Evolutionary conservation across 129 eudicot genomes (phyloP), one percentile per base, ranked within the genome.

Genomic region (Cynara cardunculus): DNA sequence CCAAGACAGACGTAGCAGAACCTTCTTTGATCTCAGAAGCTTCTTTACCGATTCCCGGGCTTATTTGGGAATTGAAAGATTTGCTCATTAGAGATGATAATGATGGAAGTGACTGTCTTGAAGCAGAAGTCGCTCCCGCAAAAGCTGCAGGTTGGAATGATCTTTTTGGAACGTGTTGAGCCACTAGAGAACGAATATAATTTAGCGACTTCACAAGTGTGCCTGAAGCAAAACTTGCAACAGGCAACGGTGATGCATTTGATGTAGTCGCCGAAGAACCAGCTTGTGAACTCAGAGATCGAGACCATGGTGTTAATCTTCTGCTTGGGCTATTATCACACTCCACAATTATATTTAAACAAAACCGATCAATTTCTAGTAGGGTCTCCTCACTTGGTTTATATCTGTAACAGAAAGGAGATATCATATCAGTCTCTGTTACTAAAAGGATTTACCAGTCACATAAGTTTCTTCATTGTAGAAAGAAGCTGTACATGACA

Each of bases 341-440:
- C 84, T 95, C 97, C 34, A 75, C 81, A 39, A 95, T 92, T 78
- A 95, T 89, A 88, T 88, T 88, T 64, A 80, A 84, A 82, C 99
- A 95, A 77, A 95, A 95, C 61, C 93, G 94, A 78, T 95, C 97
- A 62, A 95, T 89, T 80, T 87, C 97, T 73, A 74, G 84, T 84
- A 95, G 87, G 73, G 95, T 95, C 82, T 95, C 97, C 85, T 95
- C 99, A 72, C 91, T 87, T 56, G 99, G 97, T 82, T 90, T 95
- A 81, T 95, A 95, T 89, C 99, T 95, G 89, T 82, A 89, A 86
- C 28, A 82, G 41, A 77, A 21, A 73, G 37, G 64, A 75, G 76
- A 75, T 44, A 46, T 12, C 18, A 46, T 67, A 68, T 81, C 80
- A 81, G 78, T 73, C 49, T 71, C 71, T 71, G 30, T 75, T 66